Percentiles rank a stretch among this genome's conserved stretches.
These are phyloP conservation scores for Davidsoniella virescens DNA, from an alignment of 2,329 filamentous ascomycete genomes.

Conservation along the genomic window DNA sequence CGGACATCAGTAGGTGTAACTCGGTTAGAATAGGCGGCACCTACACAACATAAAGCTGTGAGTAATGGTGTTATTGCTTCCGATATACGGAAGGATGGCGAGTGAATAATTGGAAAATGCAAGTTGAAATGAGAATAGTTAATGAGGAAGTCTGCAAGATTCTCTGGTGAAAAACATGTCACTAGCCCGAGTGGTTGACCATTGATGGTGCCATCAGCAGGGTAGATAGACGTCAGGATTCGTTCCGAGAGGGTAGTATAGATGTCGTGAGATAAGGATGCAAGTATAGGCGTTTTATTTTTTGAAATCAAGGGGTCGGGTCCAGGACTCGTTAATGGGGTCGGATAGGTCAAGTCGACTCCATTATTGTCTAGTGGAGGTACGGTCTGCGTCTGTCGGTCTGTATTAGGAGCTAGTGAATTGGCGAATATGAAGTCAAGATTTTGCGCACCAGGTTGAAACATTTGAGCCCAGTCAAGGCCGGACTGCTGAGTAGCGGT, in stretches of 20 bases:
- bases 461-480: constrained; percentile 66
- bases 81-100: constrained; percentile 52
- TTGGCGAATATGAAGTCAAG: constrained; percentile 34
- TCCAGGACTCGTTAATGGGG: constrained; percentile 15
- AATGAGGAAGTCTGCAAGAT: constrained; percentile 54
- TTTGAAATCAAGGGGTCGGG: constrained; percentile 24
- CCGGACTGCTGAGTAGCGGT: constrained; percentile 44
- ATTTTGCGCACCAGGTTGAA: constrained; percentile 55
- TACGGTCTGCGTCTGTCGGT: constrained; percentile 47
- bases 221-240: constrained; percentile 37
- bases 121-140: constrained; percentile 57
- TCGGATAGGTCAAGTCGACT: constrained; percentile 31
- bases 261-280: no score
- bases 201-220: constrained; percentile 36
- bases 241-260: constrained; percentile 30
- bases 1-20: constrained; percentile 44
- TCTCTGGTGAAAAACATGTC: constrained; percentile 48
- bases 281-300: no score
- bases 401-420: constrained; percentile 48
- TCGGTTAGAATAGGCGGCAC: constrained; percentile 56
- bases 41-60: constrained; percentile 54
- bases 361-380: constrained; percentile 50
- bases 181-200: constrained; percentile 36
- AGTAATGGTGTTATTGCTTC: constrained; percentile 51
- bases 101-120: constrained; percentile 58